phyloP scores from a whole-genome alignment of 1,284 basidiomycete species.

The Microbotryomycetes sp. region DNA sequence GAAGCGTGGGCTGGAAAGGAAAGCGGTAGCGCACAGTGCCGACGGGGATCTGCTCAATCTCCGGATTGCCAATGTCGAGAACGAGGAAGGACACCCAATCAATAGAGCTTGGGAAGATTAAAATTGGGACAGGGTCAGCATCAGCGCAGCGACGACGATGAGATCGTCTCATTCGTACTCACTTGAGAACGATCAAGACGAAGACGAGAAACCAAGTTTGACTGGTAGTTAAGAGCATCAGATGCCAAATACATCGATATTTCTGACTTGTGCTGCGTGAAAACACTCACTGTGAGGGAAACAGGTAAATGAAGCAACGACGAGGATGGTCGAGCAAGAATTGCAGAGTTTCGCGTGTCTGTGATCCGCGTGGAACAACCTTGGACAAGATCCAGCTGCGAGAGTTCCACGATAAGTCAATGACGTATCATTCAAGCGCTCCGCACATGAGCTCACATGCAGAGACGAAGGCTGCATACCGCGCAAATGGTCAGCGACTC shows the following conservation, averaged over 20 bases:
- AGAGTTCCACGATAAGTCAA: neutral
- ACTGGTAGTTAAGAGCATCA: conserved; percentile 4
- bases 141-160: conserved; percentile 1
- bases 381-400: conserved; percentile 62
- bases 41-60: conserved; percentile 62
- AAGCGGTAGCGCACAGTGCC: conserved; percentile 50
- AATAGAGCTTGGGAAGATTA: conserved; percentile 50
- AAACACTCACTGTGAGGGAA: conserved; percentile 64
- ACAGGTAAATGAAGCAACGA: conserved; percentile 86
- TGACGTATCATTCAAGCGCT: neutral
- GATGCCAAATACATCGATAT: too few species aligned
- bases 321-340: conserved; percentile 96
- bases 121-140: neutral
- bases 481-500: conserved; percentile 9
- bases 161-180: conserved; percentile 34
- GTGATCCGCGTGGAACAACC: conserved; percentile 55
- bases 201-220: conserved; percentile 88
- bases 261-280: too few species aligned
- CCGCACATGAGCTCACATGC: conserved; percentile 49
- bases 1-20: neutral
- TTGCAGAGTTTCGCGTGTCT: conserved; percentile 69
- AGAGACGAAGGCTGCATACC: conserved; percentile 64
- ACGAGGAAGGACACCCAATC: conserved; percentile 87
- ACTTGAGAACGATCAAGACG: conserved; percentile 64
- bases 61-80: conserved; percentile 74